A percentile compares a stretch with the other conserved stretches of the same genome.
These are phyloP conservation scores for Tricharina praecox DNA, from an alignment of 495 filamentous ascomycete species.

Conservation along the genomic window DNA sequence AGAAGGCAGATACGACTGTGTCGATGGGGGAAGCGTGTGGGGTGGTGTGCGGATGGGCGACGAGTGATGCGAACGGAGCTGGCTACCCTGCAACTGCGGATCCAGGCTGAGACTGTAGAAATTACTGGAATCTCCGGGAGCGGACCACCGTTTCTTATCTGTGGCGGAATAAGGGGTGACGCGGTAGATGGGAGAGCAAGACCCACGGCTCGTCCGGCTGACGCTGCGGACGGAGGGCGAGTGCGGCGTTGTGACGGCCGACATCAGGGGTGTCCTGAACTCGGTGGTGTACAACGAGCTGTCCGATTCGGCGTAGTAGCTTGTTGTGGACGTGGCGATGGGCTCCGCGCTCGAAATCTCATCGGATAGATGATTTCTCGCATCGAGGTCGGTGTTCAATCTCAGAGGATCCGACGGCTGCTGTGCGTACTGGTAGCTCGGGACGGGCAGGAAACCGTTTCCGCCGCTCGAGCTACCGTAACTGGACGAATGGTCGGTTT, in stretches of 20 bases:
- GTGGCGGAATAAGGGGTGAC: neutral
- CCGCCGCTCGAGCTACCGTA: constrained; percentile 21
- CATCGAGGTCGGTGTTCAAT: constrained; percentile 1
- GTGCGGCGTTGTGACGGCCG: neutral
- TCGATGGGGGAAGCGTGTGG: constrained; percentile 33
- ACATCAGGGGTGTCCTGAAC: neutral
- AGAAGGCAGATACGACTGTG: constrained; percentile 29
- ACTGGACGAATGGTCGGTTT: constrained; percentile 11
- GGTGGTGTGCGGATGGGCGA: constrained; percentile 38
- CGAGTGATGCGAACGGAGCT: constrained; percentile 35
- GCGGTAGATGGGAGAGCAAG: neutral
- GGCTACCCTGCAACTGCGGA: constrained; percentile 23
- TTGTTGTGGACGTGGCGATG: constrained; percentile 26
- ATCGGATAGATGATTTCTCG: neutral
- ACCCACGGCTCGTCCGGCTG: neutral
- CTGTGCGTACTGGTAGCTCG: constrained; percentile 17
- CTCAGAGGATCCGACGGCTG: neutral
- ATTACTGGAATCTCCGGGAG: neutral
- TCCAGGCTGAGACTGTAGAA: constrained; percentile 26
- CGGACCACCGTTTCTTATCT: constrained; percentile 16
- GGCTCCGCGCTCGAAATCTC: constrained; percentile 20
- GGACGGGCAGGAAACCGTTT: constrained; percentile 14
- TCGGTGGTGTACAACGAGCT: neutral
- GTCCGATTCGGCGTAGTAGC: neutral
- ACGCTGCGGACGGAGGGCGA: neutral